Conservation (phyloP, 495 filamentous ascomycete genomes). For the Clavariopsis aquatica region DNA sequence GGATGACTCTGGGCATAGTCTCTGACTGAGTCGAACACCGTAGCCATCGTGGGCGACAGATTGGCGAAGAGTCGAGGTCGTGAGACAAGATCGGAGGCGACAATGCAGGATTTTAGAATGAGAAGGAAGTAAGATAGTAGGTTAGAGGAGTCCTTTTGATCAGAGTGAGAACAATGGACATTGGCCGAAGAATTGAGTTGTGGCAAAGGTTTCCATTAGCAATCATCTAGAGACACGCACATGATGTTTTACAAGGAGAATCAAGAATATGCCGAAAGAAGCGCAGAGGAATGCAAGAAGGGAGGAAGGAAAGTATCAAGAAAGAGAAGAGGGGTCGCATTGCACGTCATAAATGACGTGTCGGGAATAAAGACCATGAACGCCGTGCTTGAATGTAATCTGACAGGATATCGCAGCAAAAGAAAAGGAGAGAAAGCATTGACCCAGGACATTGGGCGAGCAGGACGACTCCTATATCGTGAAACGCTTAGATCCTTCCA, state of each 20-base stretch:
- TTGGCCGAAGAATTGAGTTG: not conserved
- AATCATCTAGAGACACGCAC: conserved; percentile 11
- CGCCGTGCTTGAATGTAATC: conserved; percentile 27
- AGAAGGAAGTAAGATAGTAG: no score
- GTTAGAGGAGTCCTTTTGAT: no score
- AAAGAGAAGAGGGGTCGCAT: not conserved
- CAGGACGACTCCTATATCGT: conserved; percentile 43
- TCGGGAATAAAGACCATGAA: conserved; percentile 19
- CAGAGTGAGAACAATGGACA: not conserved
- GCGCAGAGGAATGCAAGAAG: conserved; percentile 10
- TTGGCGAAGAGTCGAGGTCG: not conserved
- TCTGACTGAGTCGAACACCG: conserved; percentile 13
- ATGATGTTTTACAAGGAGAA: conserved; percentile 5
- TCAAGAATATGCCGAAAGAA: not conserved
- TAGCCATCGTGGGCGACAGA: conserved; percentile 10
- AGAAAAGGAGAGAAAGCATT: conserved; percentile 26
- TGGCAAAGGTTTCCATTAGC: conserved; percentile 25
- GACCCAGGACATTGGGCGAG: conserved; percentile 25
- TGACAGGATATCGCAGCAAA: conserved; percentile 21
- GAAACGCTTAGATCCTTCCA: conserved; percentile 70
- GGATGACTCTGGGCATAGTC: conserved; percentile 29
- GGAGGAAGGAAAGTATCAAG: not conserved
- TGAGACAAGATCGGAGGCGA: not conserved
- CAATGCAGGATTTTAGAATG: not conserved
- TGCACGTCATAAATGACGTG: conserved; percentile 22